Conservation (phyloP, 345 rosid genomes). For the Capsella bursapastoris region DNA sequence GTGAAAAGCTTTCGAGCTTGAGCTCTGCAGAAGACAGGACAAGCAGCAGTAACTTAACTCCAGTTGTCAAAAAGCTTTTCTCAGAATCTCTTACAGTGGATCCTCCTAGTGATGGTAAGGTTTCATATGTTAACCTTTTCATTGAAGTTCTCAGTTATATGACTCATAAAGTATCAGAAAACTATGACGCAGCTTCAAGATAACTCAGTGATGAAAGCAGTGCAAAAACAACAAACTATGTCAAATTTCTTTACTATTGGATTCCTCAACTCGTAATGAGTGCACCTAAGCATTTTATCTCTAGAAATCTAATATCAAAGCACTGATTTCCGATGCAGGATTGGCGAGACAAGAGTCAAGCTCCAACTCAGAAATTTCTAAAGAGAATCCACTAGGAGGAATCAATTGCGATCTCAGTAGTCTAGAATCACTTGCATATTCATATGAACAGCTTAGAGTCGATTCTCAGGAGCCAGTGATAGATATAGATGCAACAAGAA, state of each 20-base stretch:
- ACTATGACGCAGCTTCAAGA: not conserved
- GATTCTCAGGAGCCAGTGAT: slow-evolving; percentile 57
- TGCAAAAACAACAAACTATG: not conserved
- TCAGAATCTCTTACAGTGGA: slow-evolving; percentile 50
- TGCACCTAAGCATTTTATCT: slow-evolving; percentile 7
- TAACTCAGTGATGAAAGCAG: not conserved
- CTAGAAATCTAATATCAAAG: slow-evolving; percentile 15
- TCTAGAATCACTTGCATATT: slow-evolving; percentile 47
- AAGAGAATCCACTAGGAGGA: slow-evolving; percentile 36
- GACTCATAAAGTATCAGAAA: not conserved
- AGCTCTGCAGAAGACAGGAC: slow-evolving; percentile 45
- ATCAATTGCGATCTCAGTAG: slow-evolving; percentile 23
- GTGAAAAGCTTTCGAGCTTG: slow-evolving; percentile 37
- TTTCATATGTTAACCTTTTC: slow-evolving; percentile 29
- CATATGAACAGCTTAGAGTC: slow-evolving; percentile 59
- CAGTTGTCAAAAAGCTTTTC: slow-evolving; percentile 56
- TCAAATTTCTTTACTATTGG: not conserved
- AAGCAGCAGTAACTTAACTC: slow-evolving; percentile 48
- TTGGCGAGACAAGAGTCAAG: slow-evolving; percentile 39
- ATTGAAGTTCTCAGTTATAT: slow-evolving; percentile 9
- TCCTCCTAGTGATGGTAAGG: slow-evolving; percentile 49
- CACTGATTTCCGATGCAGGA: slow-evolving; percentile 46
- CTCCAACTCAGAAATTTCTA: slow-evolving; percentile 28
- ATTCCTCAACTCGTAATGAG: not conserved
- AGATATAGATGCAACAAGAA: slow-evolving; percentile 62